phyloP scores from a whole-genome alignment of 2,329 filamentous ascomycete species.

The Venturia carpophila region DNA sequence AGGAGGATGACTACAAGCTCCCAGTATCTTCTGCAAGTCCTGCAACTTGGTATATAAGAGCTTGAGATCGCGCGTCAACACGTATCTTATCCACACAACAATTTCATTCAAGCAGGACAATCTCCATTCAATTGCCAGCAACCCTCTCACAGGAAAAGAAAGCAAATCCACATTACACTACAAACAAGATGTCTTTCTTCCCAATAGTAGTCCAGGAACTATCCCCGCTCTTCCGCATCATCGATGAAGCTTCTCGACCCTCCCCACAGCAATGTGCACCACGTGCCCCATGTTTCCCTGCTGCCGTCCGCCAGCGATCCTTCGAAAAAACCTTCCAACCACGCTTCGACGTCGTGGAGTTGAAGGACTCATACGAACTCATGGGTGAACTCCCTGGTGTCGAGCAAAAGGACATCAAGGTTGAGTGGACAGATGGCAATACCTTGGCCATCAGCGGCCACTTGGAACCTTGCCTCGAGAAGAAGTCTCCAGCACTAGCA shows the following conservation, averaged over 20 bases:
- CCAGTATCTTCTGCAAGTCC: slow-evolving; percentile 26
- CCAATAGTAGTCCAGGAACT: slow-evolving; percentile 35
- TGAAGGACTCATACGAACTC: slow-evolving; percentile 60
- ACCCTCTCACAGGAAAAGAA: slow-evolving; percentile 21
- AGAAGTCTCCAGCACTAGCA: slow-evolving; percentile 37
- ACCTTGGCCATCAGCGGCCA: slow-evolving; percentile 64
- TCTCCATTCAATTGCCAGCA: slow-evolving; percentile 24
- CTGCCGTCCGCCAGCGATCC: slow-evolving; percentile 17
- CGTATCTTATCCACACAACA: too few relatives aligned
- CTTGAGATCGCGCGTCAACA: slow-evolving; percentile 18
- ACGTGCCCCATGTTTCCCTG: slow-evolving; percentile 16
- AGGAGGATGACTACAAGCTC: slow-evolving; percentile 13
- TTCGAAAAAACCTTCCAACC: slow-evolving; percentile 56
- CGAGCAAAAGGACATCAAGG: slow-evolving; percentile 62
- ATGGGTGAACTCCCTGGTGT: slow-evolving; percentile 74
- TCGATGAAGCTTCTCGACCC: slow-evolving; percentile 39
- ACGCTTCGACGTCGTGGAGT: slow-evolving; percentile 72
- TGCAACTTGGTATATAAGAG: slow-evolving; percentile 27
- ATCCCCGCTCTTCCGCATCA: slow-evolving; percentile 40
- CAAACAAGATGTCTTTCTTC: slow-evolving; percentile 34
- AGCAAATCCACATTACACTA: slow-evolving; percentile 16
- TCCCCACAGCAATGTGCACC: slow-evolving; percentile 26
- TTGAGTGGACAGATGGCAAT: slow-evolving; percentile 72
- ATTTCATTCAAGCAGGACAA: slow-evolving; percentile 33
- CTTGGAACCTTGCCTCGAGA: slow-evolving; percentile 55